A percentile compares a stretch with the other conserved stretches of the same genome.
Evolutionary conservation across 1,139 yeast species (phyloP).

Genomic region (Pichia sp.): DNA sequence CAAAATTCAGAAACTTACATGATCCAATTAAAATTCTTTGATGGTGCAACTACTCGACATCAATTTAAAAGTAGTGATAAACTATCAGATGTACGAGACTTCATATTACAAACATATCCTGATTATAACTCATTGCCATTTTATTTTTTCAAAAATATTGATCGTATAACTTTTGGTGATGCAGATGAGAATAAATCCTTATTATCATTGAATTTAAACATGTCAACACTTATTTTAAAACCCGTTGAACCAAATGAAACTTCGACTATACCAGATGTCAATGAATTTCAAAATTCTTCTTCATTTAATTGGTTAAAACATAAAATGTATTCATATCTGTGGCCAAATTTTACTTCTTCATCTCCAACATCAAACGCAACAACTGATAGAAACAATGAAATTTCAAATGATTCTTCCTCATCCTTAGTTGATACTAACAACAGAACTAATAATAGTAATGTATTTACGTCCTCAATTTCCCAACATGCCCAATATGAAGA

Average conservation of each 20-base stretch:
- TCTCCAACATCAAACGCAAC: too few relatives aligned
- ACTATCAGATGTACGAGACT: constrained; percentile 25
- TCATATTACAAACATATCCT: constrained; percentile 21
- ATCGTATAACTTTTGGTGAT: constrained; percentile 27
- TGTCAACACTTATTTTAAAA: constrained; percentile 29
- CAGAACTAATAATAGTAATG: background rate
- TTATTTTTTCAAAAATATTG: constrained; percentile 29
- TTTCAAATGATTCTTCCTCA: background rate
- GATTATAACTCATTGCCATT: constrained; percentile 29
- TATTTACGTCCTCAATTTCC: background rate
- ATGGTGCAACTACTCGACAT: constrained; percentile 26
- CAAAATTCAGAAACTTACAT: constrained; percentile 19
- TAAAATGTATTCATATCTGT: constrained; percentile 14
- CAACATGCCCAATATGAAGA: constrained; percentile 7
- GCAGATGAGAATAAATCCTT: constrained; percentile 28
- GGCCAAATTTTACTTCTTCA: too few relatives aligned
- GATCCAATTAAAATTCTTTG: constrained; percentile 29
- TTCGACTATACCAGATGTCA: background rate
- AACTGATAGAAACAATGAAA: background rate
- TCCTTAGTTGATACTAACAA: too few relatives aligned
- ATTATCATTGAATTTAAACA: constrained; percentile 24
- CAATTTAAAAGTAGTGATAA: constrained; percentile 19
- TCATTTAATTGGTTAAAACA: constrained; percentile 16
- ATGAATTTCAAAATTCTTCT: constrained; percentile 4
- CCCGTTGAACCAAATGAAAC: constrained; percentile 25